A percentile compares a stretch with the other conserved stretches of the same genome.
Evolutionary conservation across 148 eudicot genomes (phyloP).

Genomic region (Rheum nobile): DNA sequence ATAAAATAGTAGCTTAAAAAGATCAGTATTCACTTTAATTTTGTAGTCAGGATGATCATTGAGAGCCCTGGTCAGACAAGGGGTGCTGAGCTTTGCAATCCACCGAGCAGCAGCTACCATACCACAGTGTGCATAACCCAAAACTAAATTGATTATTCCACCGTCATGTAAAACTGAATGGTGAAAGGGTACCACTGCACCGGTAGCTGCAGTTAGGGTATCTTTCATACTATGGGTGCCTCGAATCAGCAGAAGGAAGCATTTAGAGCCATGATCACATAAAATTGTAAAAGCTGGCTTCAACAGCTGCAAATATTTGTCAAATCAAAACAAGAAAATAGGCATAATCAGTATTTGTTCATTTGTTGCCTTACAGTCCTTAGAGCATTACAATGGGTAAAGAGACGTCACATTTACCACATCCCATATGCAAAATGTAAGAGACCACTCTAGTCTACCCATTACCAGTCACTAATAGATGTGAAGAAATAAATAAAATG

Average conservation of each 20-base stretch:
- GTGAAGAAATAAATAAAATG: background rate
- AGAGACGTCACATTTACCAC: background rate
- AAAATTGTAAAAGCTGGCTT: conserved; percentile 94
- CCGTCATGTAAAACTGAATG: conserved; percentile 90
- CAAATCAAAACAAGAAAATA: background rate
- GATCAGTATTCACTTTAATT: conserved; percentile 38
- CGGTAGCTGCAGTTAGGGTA: conserved; percentile 88
- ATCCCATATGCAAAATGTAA: background rate
- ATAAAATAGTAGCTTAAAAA: background rate
- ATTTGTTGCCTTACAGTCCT: background rate
- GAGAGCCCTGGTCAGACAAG: conserved; percentile 60
- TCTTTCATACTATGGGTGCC: conserved; percentile 97
- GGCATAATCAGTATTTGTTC: background rate
- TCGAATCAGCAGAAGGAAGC: conserved; percentile 81
- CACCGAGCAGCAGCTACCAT: conserved; percentile 99
- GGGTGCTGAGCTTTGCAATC: conserved; percentile 82
- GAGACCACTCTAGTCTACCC: background rate
- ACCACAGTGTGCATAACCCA: conserved; percentile 97
- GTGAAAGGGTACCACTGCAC: conserved; percentile 96
- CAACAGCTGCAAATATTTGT: conserved; percentile 52
- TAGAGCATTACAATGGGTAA: background rate
- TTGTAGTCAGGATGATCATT: conserved; percentile 55
- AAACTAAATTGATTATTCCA: conserved; percentile 70
- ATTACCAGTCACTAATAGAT: background rate
- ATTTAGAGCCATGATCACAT: conserved; percentile 50